A percentile compares a stretch with the other conserved stretches of the same genome.
phyloP scores from a whole-genome alignment of 1,139 yeast species.

The Geotrichum carabidarum region DNA sequence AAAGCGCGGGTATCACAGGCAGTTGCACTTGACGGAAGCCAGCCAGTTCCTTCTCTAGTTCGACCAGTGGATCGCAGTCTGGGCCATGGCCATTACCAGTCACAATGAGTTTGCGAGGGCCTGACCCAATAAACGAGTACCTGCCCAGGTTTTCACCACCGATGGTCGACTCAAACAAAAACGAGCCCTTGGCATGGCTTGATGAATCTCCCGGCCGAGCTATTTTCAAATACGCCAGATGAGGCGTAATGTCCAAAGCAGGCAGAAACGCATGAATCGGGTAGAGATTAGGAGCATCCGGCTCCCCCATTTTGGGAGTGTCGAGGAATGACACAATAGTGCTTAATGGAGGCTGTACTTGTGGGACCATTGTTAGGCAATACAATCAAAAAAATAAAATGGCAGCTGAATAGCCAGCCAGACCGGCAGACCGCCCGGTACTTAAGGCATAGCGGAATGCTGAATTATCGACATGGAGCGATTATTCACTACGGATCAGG shows the following conservation, averaged over 20 bases:
- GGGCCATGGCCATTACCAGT: slow-evolving; percentile 62
- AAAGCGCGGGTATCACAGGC: slow-evolving; percentile 53
- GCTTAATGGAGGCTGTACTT: slow-evolving; percentile 17
- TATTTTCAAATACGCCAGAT: slow-evolving; percentile 79
- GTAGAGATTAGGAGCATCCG: slow-evolving; percentile 49
- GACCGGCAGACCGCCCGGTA: too few species aligned
- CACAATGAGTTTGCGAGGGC: slow-evolving; percentile 72
- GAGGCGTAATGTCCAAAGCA: slow-evolving; percentile 79
- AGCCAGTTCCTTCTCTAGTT: slow-evolving; percentile 68
- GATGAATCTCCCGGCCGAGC: slow-evolving; percentile 60
- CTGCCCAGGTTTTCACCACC: slow-evolving; percentile 88
- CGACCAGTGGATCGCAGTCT: slow-evolving; percentile 69
- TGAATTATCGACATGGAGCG: too few species aligned
- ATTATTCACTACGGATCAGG: too few species aligned
- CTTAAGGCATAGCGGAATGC: too few species aligned
- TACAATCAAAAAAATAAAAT: too few species aligned
- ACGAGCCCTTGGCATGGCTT: slow-evolving; percentile 50
- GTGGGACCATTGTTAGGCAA: slow-evolving; percentile 1
- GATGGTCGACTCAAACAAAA: slow-evolving; percentile 79
- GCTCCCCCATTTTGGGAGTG: background rate
- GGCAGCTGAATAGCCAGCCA: too few species aligned
- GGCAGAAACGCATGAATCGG: slow-evolving; percentile 75
- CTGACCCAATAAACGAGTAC: slow-evolving; percentile 83
- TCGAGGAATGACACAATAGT: slow-evolving; percentile 7
- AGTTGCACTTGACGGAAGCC: slow-evolving; percentile 62